These are phyloP conservation scores for Ophiocordyceps robertsii DNA, from an alignment of 2,329 filamentous ascomycete genomes.

Conservation along the genomic window DNA sequence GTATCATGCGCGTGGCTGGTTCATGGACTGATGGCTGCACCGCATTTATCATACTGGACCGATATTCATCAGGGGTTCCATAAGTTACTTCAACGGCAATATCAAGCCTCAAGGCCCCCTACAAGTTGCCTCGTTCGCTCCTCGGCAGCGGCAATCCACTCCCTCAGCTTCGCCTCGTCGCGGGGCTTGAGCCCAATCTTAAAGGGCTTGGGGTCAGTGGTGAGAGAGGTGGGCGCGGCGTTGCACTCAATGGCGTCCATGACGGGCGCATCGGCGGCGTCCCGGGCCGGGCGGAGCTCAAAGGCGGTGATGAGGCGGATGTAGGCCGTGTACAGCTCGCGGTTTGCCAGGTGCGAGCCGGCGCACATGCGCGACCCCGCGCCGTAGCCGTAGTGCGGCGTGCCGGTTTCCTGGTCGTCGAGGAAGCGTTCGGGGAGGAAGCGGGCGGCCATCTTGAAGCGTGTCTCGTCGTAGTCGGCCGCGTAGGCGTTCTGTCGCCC, in stretches of 20 bases:
- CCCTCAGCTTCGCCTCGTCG: slow-evolving; percentile 26
- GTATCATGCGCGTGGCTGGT: too few relatives aligned
- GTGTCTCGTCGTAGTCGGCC: slow-evolving; percentile 55
- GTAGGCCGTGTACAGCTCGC: slow-evolving; percentile 48
- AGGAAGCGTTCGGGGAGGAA: slow-evolving; percentile 65
- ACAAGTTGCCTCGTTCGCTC: slow-evolving; percentile 31
- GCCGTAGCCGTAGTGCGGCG: slow-evolving; percentile 49
- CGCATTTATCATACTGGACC: too few relatives aligned
- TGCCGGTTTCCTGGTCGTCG: slow-evolving; percentile 37
- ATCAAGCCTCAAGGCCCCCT: not conserved
- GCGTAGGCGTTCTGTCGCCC: slow-evolving; percentile 60
- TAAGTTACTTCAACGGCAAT: not conserved
- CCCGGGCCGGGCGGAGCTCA: slow-evolving; percentile 32
- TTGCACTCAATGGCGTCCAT: slow-evolving; percentile 45
- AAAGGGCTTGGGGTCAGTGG: slow-evolving; percentile 49
- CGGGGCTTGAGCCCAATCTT: slow-evolving; percentile 41
- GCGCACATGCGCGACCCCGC: slow-evolving; percentile 51
- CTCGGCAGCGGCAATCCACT: slow-evolving; percentile 40
- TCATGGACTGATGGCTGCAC: too few relatives aligned
- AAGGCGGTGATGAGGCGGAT: slow-evolving; percentile 46
- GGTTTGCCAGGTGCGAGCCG: slow-evolving; percentile 48
- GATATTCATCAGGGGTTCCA: not conserved
- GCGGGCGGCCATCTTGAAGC: slow-evolving; percentile 48
- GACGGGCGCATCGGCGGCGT: slow-evolving; percentile 33
- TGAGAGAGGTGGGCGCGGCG: slow-evolving; percentile 41